Conservation (phyloP, 2,329 filamentous ascomycete species). For the Aspergillus fijiensis region DNA sequence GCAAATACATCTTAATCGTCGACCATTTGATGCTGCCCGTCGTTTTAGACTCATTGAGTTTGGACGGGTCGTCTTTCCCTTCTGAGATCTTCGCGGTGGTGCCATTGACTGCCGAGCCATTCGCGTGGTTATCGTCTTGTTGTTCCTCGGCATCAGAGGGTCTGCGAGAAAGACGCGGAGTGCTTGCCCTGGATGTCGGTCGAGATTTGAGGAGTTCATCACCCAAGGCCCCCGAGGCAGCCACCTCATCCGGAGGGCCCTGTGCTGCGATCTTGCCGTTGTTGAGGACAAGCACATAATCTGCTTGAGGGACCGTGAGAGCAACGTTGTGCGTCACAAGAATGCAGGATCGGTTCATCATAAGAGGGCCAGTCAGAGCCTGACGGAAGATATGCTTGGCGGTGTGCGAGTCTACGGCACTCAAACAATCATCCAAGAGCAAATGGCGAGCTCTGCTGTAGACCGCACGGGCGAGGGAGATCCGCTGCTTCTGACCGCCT, state of each 20-base stretch:
- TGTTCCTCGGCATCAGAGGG: constrained; percentile 71
- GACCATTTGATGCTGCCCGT: constrained; percentile 83
- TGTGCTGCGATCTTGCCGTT: constrained; percentile 79
- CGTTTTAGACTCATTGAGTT: constrained; percentile 72
- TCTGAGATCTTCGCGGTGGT: constrained; percentile 42
- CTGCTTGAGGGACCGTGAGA: constrained; percentile 77
- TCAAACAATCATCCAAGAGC: constrained; percentile 90
- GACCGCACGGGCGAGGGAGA: constrained; percentile 92
- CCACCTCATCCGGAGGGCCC: constrained; percentile 74
- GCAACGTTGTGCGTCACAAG: constrained; percentile 93
- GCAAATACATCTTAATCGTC: constrained; percentile 82
- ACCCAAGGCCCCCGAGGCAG: constrained; percentile 82
- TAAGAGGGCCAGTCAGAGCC: constrained; percentile 84
- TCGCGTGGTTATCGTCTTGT: constrained; percentile 53
- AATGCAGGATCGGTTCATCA: constrained; percentile 86
- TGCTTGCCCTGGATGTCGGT: constrained; percentile 67
- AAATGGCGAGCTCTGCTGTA: constrained; percentile 92
- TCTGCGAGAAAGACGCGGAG: constrained; percentile 72
- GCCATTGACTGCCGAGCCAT: constrained; percentile 42
- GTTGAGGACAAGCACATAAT: constrained; percentile 79
- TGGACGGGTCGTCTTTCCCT: constrained; percentile 47
- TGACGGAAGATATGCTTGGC: constrained; percentile 98
- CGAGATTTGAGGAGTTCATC: constrained; percentile 79
- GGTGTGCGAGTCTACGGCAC: constrained; percentile 94
- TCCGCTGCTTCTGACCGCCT: constrained; percentile 95